Base-by-base conservation (phyloP, 1,284 basidiomycete species). In the Leccinum fuscescens region DNA sequence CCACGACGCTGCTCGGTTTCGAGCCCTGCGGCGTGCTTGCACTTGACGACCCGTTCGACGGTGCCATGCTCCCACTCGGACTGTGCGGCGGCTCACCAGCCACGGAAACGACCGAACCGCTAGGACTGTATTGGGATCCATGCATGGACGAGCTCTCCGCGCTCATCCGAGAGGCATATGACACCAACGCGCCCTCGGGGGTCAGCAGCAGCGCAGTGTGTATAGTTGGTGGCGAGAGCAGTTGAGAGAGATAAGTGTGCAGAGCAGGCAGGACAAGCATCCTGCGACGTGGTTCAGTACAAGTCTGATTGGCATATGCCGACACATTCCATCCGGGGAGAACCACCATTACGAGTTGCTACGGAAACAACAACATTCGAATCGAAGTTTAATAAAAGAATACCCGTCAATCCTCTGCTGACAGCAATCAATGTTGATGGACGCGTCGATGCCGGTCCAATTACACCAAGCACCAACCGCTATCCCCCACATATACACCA, bases 11-110 rank as follows among this genome's bases (percentile, higher is more conserved):
- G 17, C 56, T 48, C 2, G 66, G 50, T 31, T 64, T 64, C 4
- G 82, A 67, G 77, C 8, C 83, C 80, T 64, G 78, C 82, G 63
- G 58, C 29, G 60, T 60, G 53, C 46, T 56, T 5, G 35, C n/a
- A 52, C 29, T 52, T 0, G 59, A 59, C 9, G 71, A 60, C 22
- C 42, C 42, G 27, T 17, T 54, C 44, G 69, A 72, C 49, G 58
- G 9, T 54, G 56, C 27, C 2, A 66, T 63, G 27, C 35, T 35
- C n/a, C 70, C 59, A 27, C 68, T 66, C 20, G 71, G 54, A 52
- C 50, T 52, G 4, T 66, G 56, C 1, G 57, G 37, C 17, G 57
- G 39, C 11, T 17, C 58, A 24, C 58, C 29, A 0, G 54, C 11
- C 24, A 49, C 65, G 31, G 69, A 52, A 11, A 46, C 15, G 39